A percentile compares a stretch with the other conserved stretches of the same genome.
Conservation (phyloP, 2,329 filamentous ascomycete genomes). For the Scopulariopsis brevicaulis region DNA sequence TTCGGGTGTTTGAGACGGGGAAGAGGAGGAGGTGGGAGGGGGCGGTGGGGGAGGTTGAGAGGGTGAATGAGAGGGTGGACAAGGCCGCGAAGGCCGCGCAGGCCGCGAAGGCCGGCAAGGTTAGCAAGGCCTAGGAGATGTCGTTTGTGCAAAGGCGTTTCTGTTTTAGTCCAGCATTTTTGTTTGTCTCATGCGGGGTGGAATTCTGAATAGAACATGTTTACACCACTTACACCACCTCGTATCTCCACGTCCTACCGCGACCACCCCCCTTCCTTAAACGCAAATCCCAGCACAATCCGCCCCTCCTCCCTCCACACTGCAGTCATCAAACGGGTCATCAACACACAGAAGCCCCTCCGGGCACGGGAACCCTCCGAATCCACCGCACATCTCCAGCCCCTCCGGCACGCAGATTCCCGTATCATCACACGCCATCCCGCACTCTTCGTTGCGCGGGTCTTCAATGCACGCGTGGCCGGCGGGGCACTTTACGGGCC, state of each 20-base stretch:
- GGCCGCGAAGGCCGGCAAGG: too few relatives aligned
- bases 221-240: neutral
- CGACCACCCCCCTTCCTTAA: neutral
- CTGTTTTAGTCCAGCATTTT: neutral
- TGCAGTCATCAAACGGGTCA: neutral
- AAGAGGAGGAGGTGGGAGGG: conserved; percentile 26
- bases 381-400: neutral
- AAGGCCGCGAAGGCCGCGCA: neutral
- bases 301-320: neutral
- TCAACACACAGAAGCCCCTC: neutral
- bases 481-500: conserved; percentile 9
- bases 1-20: conserved; percentile 26
- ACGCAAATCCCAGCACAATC: neutral
- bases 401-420: conserved; percentile 17
- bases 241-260: neutral
- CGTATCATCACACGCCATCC: conserved; percentile 20
- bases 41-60: conserved; percentile 20
- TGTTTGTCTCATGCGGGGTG: neutral
- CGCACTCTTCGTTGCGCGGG: conserved; percentile 17
- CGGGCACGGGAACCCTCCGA: neutral
- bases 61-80: neutral
- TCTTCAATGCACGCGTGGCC: conserved; percentile 19
- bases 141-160: neutral
- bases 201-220: neutral
- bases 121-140: neutral